phyloP scores from a whole-genome alignment of 2,329 filamentous ascomycete species.

The Huntiella moniliformis region DNA sequence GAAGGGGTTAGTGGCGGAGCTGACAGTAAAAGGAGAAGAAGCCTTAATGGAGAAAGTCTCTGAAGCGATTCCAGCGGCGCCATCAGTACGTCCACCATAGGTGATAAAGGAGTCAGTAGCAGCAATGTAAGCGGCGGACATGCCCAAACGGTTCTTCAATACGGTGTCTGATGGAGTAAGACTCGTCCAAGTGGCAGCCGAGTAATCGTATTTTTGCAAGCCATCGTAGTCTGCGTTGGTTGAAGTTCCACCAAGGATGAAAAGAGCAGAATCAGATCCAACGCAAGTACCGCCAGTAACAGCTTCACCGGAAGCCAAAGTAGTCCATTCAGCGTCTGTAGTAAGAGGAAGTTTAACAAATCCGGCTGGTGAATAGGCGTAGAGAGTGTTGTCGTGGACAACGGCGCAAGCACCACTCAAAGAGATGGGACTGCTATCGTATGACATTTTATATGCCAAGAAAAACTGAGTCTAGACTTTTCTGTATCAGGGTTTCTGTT shows the following conservation, averaged over 20 bases:
- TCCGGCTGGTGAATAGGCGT: slow-evolving; percentile 56
- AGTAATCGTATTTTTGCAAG: slow-evolving; percentile 47
- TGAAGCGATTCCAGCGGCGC: slow-evolving; percentile 37
- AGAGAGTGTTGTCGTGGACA: slow-evolving; percentile 64
- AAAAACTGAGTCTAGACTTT: not conserved
- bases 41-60: slow-evolving; percentile 60
- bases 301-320: slow-evolving; percentile 43
- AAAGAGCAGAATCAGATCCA: slow-evolving; percentile 47
- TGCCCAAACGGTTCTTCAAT: slow-evolving; percentile 51
- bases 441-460: slow-evolving; percentile 7
- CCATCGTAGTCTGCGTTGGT: slow-evolving; percentile 42
- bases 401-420: slow-evolving; percentile 66
- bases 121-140: slow-evolving; percentile 58
- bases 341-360: slow-evolving; percentile 57
- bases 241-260: slow-evolving; percentile 58
- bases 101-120: slow-evolving; percentile 54
- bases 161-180: slow-evolving; percentile 27
- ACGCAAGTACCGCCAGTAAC: slow-evolving; percentile 67
- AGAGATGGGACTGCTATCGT: slow-evolving; percentile 26
- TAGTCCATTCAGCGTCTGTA: slow-evolving; percentile 52
- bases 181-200: slow-evolving; percentile 33
- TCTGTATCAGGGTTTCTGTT: not conserved
- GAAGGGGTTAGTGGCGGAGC: slow-evolving; percentile 15
- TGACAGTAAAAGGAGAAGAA: slow-evolving; percentile 43
- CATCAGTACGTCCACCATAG: slow-evolving; percentile 57